Conservation (phyloP, 345 rosid genomes). For the Viola odorata region DNA sequence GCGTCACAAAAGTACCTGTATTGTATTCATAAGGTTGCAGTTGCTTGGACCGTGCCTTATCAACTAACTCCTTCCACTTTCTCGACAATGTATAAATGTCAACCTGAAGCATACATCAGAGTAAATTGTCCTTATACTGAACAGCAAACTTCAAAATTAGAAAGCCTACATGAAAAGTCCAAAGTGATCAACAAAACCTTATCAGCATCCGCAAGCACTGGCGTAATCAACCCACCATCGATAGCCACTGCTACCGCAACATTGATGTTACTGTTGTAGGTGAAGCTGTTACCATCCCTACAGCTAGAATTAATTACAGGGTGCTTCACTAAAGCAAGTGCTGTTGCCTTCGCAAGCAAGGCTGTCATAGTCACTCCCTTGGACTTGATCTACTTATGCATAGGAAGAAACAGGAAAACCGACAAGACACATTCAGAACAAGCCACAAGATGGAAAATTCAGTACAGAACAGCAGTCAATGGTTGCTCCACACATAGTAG, state of each 20-base stretch:
- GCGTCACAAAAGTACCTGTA: constrained; percentile 42
- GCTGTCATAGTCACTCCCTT: constrained; percentile 99
- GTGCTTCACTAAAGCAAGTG: constrained; percentile 79
- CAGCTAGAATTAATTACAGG: constrained; percentile 81
- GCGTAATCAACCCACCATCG: constrained; percentile 89
- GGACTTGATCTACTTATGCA: constrained; percentile 62
- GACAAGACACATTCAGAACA: background rate
- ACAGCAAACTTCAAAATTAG: background rate
- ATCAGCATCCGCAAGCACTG: constrained; percentile 95
- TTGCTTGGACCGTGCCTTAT: constrained; percentile 92
- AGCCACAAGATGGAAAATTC: background rate
- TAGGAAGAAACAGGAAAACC: background rate
- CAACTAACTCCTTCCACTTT: constrained; percentile 96
- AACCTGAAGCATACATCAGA: constrained; percentile 39
- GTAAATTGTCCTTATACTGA: constrained; percentile 5
- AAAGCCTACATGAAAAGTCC: too few relatives aligned
- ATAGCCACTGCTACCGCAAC: constrained; percentile 96
- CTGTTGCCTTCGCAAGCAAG: constrained; percentile 87
- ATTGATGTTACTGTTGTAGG: constrained; percentile 75
- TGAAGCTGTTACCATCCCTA: constrained; percentile 88
- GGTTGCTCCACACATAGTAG: too few relatives aligned
- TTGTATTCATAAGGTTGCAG: constrained; percentile 89
- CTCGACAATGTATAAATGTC: constrained; percentile 91
- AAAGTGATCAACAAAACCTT: constrained; percentile 65
- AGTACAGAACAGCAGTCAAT: background rate